Evolutionary conservation across 768 basidiomycete species (phyloP), one percentile per base, ranked within the genome.

Genomic region (Paxillus rubicundulus): DNA sequence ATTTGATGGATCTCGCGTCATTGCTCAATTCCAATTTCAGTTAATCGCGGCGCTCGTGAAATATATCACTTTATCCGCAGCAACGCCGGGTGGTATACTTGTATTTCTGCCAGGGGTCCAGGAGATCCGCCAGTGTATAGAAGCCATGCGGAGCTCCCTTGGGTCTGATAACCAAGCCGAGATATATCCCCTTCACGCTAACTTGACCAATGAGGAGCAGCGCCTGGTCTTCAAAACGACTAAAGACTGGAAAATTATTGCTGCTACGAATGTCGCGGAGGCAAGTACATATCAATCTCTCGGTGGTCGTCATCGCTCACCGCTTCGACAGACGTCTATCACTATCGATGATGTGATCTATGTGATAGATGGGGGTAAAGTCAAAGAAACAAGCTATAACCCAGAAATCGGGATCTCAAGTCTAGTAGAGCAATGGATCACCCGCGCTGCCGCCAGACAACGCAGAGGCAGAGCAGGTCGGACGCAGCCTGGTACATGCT

Each of bases 71-170:
- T 65, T 71, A 5, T 80, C 76, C 6, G 66, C 71, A 20, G 62
- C 74, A 12, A 69, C 65, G 9, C 56, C 53, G 5, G 87, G 84
- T 2, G 92, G 86, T 5, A 82, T 97, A 41, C 77, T 98, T 20
- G 81, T 97, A 40, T 98, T 98, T 70, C 74, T 94, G 49, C 84
- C 92, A n/a, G 94, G 94, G 66, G 87, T 92, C 2, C 88, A 87
- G 68, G 90, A 93, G 63, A 93, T 93, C 57, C 80, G 83, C 17
- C 83, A 87, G 54, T 89, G 88, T 60, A 82, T 91, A 17, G 80
- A 86, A 12, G 74, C 79, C 4, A 70, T 93, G 39, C 74, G 72
- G 14, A 63, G 62, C 36, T 57, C 65, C 13, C 21, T 58, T 24
- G n/a, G 33, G 9, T 52, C 73, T 1, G 52, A 58, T 4, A 66